Conservation (phyloP, 257 asterid genomes). For the Ilex aquifolium region DNA sequence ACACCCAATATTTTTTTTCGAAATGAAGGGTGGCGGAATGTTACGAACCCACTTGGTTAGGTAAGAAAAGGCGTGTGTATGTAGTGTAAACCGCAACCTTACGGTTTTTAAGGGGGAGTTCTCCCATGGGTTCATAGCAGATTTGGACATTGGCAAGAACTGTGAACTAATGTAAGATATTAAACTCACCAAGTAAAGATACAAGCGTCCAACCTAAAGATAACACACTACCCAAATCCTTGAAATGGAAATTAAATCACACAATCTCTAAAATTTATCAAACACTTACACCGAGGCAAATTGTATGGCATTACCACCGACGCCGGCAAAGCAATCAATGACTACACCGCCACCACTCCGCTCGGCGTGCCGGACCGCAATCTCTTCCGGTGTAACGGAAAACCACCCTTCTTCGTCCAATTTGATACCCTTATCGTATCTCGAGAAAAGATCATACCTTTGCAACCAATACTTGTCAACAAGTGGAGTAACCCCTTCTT, state of each 20-base stretch:
- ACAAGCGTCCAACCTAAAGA: too few species aligned
- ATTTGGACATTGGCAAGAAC: too few species aligned
- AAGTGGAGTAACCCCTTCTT: constrained; percentile 48
- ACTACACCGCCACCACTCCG: constrained; percentile 60
- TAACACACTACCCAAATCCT: not conserved
- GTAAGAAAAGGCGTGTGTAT: too few species aligned
- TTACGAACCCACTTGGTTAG: too few species aligned
- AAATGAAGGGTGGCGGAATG: too few species aligned
- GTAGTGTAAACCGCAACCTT: too few species aligned
- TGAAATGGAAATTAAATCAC: too few species aligned
- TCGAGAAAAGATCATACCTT: constrained; percentile 70
- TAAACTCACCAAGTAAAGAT: too few species aligned
- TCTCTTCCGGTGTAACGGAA: constrained; percentile 89
- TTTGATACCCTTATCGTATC: constrained; percentile 59
- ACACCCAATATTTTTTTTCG: too few species aligned
- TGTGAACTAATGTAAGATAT: too few species aligned
- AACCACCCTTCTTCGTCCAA: constrained; percentile 97
- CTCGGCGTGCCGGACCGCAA: constrained; percentile 69
- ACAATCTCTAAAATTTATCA: not conserved
- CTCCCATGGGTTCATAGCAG: too few species aligned
- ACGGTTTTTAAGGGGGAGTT: too few species aligned
- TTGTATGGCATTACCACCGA: constrained; percentile 88
- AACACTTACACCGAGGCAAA: constrained; percentile 54
- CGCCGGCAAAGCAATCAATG: constrained; percentile 78
- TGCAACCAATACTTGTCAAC: constrained; percentile 78